Evolutionary conservation across 495 filamentous ascomycete genomes (phyloP).

Genomic region (Jackrogersella multiformis): DNA sequence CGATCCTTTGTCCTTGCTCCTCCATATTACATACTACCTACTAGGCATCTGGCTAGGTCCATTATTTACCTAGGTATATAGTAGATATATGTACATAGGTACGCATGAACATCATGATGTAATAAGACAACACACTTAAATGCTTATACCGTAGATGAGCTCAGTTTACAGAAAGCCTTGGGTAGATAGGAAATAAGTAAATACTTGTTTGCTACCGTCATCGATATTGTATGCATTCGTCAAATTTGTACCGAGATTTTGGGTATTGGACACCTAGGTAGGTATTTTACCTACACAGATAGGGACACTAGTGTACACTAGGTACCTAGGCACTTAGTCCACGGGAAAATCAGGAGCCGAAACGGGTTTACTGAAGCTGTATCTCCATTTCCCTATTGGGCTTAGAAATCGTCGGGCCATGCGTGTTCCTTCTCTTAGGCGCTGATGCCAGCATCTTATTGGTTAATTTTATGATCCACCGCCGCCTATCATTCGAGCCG

Average conservation of each 20-base stretch:
- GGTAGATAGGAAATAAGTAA: background rate
- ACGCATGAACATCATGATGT: constrained; percentile 35
- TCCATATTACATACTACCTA: constrained; percentile 27
- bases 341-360: constrained; percentile 36
- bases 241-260: background rate
- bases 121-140: constrained; percentile 19
- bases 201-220: background rate
- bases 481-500: constrained; percentile 29
- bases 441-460: constrained; percentile 21
- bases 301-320: too few relatives aligned
- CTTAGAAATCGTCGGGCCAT: too few relatives aligned
- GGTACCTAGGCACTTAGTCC: too few relatives aligned
- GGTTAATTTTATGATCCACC: constrained; percentile 20
- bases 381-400: constrained; percentile 30
- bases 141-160: background rate
- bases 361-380: constrained; percentile 18
- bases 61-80: too few relatives aligned
- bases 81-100: too few relatives aligned
- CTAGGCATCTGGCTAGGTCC: too few relatives aligned
- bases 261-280: background rate
- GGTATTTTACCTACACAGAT: too few relatives aligned
- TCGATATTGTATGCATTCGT: too few relatives aligned
- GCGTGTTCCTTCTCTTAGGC: constrained; percentile 17
- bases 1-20: constrained; percentile 28
- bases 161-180: background rate